Conservation (phyloP, 2,329 filamentous ascomycete genomes). For the Didymella lethalis region DNA sequence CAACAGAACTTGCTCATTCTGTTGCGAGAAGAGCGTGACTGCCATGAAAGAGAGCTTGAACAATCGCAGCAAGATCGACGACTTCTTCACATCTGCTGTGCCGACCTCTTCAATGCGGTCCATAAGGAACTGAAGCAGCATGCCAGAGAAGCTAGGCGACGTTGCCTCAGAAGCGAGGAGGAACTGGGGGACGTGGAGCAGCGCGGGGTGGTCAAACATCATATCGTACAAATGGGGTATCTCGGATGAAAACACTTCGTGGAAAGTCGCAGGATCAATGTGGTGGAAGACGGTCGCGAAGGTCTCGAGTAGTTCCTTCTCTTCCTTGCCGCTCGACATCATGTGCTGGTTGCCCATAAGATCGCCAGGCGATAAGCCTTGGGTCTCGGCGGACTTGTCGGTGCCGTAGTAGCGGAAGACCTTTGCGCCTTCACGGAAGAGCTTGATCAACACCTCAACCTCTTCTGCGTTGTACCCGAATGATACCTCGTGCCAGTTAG, state of each 20-base stretch:
- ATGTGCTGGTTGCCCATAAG: constrained; percentile 96
- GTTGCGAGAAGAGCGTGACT: constrained; percentile 90
- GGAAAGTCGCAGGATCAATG: constrained; percentile 96
- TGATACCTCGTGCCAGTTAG: constrained; percentile 94
- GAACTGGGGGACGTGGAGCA: constrained; percentile 96
- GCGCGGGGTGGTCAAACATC: constrained; percentile 94
- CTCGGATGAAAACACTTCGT: constrained; percentile 97
- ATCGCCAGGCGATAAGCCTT: constrained; percentile 83
- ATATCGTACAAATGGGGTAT: constrained; percentile 97
- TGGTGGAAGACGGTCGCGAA: constrained; percentile 99
- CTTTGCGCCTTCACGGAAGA: constrained; percentile 94
- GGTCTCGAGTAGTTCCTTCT: constrained; percentile 95
- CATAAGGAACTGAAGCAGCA: constrained; percentile 98
- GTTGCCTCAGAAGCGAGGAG: constrained; percentile 99
- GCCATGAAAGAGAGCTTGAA: constrained; percentile 99
- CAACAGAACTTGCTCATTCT: constrained; percentile 94
- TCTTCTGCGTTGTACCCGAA: constrained; percentile 98
- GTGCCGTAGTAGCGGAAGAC: constrained; percentile 98
- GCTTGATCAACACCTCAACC: constrained; percentile 92
- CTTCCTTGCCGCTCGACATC: constrained; percentile 91
- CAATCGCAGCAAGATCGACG: constrained; percentile 87
- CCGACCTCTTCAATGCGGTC: constrained; percentile 94
- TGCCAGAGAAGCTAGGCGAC: constrained; percentile 95
- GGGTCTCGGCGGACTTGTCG: constrained; percentile 78
- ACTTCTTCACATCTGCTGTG: constrained; percentile 88